These are phyloP conservation scores for Aspergillus bombycis DNA, from an alignment of 2,329 filamentous ascomycete genomes.

Conservation along the genomic window DNA sequence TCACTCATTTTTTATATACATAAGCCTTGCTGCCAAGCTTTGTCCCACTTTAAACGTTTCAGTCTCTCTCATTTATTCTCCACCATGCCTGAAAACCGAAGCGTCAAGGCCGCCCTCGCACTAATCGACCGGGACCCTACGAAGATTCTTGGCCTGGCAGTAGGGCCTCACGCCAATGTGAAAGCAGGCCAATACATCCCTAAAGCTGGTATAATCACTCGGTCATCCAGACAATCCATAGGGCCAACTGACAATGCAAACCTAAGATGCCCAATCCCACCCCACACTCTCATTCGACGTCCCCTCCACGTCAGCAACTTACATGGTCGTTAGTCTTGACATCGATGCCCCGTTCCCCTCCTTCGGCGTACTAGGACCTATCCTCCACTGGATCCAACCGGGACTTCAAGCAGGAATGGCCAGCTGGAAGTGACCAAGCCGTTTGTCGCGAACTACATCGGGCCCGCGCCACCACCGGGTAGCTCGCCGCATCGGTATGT, in stretches of 20 bases:
- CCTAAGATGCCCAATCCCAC: conserved; percentile 23
- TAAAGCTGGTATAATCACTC: neutral
- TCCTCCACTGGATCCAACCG: conserved; percentile 39
- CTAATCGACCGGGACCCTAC: neutral
- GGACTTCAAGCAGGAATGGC: conserved; percentile 14
- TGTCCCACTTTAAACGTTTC: neutral
- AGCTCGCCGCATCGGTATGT: conserved; percentile 54
- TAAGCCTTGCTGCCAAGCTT: neutral
- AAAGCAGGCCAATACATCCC: neutral
- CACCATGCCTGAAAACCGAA: neutral
- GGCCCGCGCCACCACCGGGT: conserved; percentile 51
- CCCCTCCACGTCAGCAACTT: conserved; percentile 23
- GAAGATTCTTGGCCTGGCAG: neutral
- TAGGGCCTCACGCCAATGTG: neutral
- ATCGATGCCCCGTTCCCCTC: conserved; percentile 37
- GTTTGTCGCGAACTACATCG: conserved; percentile 45
- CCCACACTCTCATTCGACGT: conserved; percentile 24
- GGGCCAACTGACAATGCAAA: neutral
- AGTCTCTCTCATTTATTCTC: neutral
- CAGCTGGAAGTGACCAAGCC: conserved; percentile 14
- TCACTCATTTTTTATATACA: neutral
- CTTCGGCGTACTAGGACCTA: conserved; percentile 29
- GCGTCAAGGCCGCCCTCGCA: neutral
- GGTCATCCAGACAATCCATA: neutral
- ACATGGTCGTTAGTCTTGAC: conserved; percentile 32